Percentiles rank a stretch among this genome's conserved stretches.
Evolutionary conservation across 2,329 filamentous ascomycete species (phyloP).

Genomic region (Penicillium freii): DNA sequence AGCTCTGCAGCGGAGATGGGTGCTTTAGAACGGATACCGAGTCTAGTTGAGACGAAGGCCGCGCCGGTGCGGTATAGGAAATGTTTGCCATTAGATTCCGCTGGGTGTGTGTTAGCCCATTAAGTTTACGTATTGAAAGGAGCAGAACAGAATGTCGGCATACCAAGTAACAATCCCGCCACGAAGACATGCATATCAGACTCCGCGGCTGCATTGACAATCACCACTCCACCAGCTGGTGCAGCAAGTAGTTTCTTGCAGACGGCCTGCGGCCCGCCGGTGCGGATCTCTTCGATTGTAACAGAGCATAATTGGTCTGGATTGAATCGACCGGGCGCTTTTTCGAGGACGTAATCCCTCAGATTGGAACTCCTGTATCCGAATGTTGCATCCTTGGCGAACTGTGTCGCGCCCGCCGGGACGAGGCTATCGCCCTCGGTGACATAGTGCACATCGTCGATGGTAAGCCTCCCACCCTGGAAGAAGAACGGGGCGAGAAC

Average conservation of each 20-base stretch:
- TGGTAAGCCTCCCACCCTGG: slow-evolving; percentile 58
- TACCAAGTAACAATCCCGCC: slow-evolving; percentile 46
- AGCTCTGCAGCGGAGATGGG: slow-evolving; percentile 52
- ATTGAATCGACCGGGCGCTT: slow-evolving; percentile 46
- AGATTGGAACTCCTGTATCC: slow-evolving; percentile 57
- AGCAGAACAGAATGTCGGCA: background rate
- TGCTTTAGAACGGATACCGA: slow-evolving; percentile 54
- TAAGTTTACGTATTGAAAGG: background rate
- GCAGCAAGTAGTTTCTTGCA: slow-evolving; percentile 41
- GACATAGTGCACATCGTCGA: slow-evolving; percentile 59
- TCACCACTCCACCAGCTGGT: slow-evolving; percentile 44
- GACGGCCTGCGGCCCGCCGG: slow-evolving; percentile 46
- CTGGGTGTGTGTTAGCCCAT: slow-evolving; percentile 13
- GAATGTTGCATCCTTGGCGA: slow-evolving; percentile 58
- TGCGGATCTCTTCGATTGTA: slow-evolving; percentile 49
- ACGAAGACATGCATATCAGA: slow-evolving; percentile 58
- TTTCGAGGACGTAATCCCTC: slow-evolving; percentile 55
- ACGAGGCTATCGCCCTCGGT: slow-evolving; percentile 51
- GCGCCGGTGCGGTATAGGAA: slow-evolving; percentile 50
- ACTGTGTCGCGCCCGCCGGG: slow-evolving; percentile 55
- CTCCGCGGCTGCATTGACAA: slow-evolving; percentile 55
- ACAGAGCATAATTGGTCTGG: slow-evolving; percentile 46
- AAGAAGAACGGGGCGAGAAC: slow-evolving; percentile 59
- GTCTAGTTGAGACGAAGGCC: slow-evolving; percentile 50
- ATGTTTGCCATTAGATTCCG: slow-evolving; percentile 40